Percentiles rank a stretch among this genome's conserved stretches.
Evolutionary conservation across 2,329 filamentous ascomycete species (phyloP).

Genomic region (Ceratocystis ficicola): DNA sequence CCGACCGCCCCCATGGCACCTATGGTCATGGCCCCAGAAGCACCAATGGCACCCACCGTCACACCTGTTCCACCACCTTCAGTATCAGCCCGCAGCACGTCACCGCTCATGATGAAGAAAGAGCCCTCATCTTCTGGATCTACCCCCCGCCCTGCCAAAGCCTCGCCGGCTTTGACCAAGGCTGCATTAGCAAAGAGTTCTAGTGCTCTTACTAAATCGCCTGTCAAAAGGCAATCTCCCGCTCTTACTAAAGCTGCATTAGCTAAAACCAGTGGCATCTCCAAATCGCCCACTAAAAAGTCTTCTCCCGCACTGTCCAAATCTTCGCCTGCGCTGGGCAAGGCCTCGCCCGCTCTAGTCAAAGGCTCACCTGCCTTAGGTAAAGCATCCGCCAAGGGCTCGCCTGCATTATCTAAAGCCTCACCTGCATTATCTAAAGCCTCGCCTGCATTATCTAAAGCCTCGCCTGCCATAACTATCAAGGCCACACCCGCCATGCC

Average conservation of each 20-base stretch:
- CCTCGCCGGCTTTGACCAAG: slow-evolving; percentile 16
- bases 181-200: not conserved
- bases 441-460: slow-evolving; percentile 17
- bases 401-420: slow-evolving; percentile 15
- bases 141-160: slow-evolving; percentile 9
- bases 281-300: slow-evolving; percentile 20
- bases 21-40: slow-evolving; percentile 21
- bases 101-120: slow-evolving; percentile 20
- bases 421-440: slow-evolving; percentile 19
- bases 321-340: slow-evolving; percentile 7
- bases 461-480: slow-evolving; percentile 15
- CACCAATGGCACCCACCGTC: slow-evolving; percentile 12
- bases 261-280: slow-evolving; percentile 15
- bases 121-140: slow-evolving; percentile 12
- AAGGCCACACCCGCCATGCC: slow-evolving; percentile 16
- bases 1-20: slow-evolving; percentile 14
- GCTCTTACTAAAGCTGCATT: slow-evolving; percentile 19
- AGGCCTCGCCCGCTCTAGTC: slow-evolving; percentile 16
- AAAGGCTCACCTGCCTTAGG: slow-evolving; percentile 14
- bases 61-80: slow-evolving; percentile 14
- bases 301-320: slow-evolving; percentile 14
- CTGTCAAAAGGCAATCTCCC: slow-evolving; percentile 18
- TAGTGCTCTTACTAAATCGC: slow-evolving; percentile 1
- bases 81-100: slow-evolving; percentile 10
- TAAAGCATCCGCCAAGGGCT: slow-evolving; percentile 17